A percentile compares a stretch with the other conserved stretches of the same genome.
Evolutionary conservation across 2,329 filamentous ascomycete genomes (phyloP).

Genomic region (Nothophoma quercina): DNA sequence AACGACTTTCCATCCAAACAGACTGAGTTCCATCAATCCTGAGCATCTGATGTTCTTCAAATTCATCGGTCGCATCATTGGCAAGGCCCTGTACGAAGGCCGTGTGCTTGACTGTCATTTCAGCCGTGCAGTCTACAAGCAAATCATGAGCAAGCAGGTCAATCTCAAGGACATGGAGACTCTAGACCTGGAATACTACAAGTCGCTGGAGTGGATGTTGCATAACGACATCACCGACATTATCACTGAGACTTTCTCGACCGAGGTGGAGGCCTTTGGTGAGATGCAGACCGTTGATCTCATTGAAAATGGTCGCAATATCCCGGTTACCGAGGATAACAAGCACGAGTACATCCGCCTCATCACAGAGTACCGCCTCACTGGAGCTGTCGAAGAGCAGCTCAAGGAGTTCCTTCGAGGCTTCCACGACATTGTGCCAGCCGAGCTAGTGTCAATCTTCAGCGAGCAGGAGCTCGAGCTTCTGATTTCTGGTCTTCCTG

Average conservation of each 20-base stretch:
- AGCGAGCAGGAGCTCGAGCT: conserved; percentile 98
- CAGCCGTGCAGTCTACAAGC: conserved; percentile 97
- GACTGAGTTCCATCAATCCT: conserved; percentile 89
- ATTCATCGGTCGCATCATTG: conserved; percentile 97
- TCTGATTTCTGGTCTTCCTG: conserved; percentile 93
- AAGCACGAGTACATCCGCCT: conserved; percentile 97
- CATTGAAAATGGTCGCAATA: conserved; percentile 84
- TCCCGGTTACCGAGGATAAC: conserved; percentile 95
- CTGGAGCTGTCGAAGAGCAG: conserved; percentile 91
- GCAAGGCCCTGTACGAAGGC: conserved; percentile 95
- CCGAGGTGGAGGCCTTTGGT: conserved; percentile 93
- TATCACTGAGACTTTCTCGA: conserved; percentile 93
- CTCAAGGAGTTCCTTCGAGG: conserved; percentile 92
- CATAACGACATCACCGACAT: conserved; percentile 99
- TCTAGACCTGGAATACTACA: conserved; percentile 98
- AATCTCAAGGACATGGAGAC: conserved; percentile 99
- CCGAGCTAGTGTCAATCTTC: conserved; percentile 94
- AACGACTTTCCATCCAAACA: conserved; percentile 98
- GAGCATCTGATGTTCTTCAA: conserved; percentile 99
- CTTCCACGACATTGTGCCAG: conserved; percentile 98
- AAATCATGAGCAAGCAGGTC: conserved; percentile 91
- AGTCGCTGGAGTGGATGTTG: conserved; percentile 97
- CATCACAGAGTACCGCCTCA: conserved; percentile 91
- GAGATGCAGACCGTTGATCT: conserved; percentile 88
- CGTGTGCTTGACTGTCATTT: conserved; percentile 98